Conservation (phyloP, 192 early-diverging fungal genomes). For the Backusella parvicylindrica region DNA sequence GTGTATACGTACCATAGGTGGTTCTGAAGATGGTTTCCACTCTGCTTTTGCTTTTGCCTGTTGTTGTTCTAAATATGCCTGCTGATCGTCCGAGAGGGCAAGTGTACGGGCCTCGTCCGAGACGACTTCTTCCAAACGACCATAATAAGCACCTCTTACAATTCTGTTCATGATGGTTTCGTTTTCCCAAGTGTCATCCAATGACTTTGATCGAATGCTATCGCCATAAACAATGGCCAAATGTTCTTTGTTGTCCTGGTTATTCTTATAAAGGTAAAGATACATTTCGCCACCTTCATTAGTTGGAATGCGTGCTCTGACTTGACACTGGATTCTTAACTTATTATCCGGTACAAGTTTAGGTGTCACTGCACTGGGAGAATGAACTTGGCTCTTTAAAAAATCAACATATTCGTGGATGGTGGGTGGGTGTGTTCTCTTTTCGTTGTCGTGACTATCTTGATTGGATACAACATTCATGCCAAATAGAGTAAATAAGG, state of each 20-base stretch:
- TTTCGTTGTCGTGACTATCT: not conserved
- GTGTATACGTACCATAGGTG: slow-evolving; percentile 88
- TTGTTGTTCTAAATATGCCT: slow-evolving; percentile 26
- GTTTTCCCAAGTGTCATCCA: slow-evolving; percentile 60
- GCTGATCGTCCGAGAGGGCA: slow-evolving; percentile 11
- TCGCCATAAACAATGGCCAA: slow-evolving; percentile 93
- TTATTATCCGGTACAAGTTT: slow-evolving; percentile 2
- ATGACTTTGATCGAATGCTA: slow-evolving; percentile 61
- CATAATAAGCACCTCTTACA: slow-evolving; percentile 73
- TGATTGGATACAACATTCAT: slow-evolving; percentile 36
- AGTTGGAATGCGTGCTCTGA: slow-evolving; percentile 78
- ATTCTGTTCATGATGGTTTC: slow-evolving; percentile 81
- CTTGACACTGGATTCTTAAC: slow-evolving; percentile 49
- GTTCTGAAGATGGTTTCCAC: slow-evolving; percentile 14
- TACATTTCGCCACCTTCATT: slow-evolving; percentile 72
- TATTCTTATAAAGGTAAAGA: slow-evolving; percentile 83
- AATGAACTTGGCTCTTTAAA: slow-evolving; percentile 31
- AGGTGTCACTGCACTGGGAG: slow-evolving; percentile 28
- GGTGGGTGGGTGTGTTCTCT: slow-evolving; percentile 3
- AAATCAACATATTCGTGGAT: slow-evolving; percentile 34
- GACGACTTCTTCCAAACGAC: slow-evolving; percentile 45
- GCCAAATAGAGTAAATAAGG: slow-evolving; percentile 33
- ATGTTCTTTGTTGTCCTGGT: slow-evolving; percentile 86
- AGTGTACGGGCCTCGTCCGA: slow-evolving; percentile 30
- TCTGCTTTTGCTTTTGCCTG: slow-evolving; percentile 17